Percentiles rank a stretch among this genome's conserved stretches.
Conservation (phyloP, 2,329 filamentous ascomycete genomes). For the Fusarium albosuccineum region DNA sequence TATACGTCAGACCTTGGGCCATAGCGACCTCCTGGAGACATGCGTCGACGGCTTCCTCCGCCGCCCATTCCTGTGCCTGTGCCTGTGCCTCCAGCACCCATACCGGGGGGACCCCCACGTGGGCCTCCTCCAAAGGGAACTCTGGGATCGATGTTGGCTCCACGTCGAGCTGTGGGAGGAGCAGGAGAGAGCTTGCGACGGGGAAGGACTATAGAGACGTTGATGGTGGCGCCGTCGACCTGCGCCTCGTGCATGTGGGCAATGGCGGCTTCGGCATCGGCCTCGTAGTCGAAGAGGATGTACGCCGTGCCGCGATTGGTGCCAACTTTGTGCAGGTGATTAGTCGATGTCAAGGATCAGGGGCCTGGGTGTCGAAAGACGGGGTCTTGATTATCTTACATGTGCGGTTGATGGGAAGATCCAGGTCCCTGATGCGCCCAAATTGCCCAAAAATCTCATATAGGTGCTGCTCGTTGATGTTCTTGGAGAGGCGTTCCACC, state of each 20-base stretch:
- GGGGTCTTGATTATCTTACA: conserved; percentile 67
- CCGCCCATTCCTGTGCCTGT: conserved; percentile 49
- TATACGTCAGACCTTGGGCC: conserved; percentile 69
- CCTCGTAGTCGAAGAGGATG: conserved; percentile 82
- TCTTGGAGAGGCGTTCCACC: conserved; percentile 95
- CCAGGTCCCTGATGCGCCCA: conserved; percentile 86
- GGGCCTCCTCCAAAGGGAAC: conserved; percentile 48
- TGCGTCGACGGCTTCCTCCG: conserved; percentile 54
- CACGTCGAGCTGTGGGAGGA: conserved; percentile 77
- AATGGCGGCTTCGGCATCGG: conserved; percentile 88
- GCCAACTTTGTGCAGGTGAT: conserved; percentile 68
- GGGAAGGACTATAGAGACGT: conserved; percentile 89
- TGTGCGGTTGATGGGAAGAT: conserved; percentile 88
- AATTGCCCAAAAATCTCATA: conserved; percentile 93
- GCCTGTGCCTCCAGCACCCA: conserved; percentile 36
- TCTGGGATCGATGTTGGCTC: conserved; percentile 69
- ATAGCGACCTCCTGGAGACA: conserved; percentile 53
- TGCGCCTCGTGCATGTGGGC: conserved; percentile 99
- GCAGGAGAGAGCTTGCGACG: conserved; percentile 84
- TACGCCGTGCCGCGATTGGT: conserved; percentile 95
- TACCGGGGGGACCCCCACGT: conserved; percentile 50
- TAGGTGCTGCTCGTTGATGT: conserved; percentile 89
- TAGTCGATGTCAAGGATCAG: conserved; percentile 28
- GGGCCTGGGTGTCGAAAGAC: conserved; percentile 3
- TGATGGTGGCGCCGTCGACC: conserved; percentile 84